Evolutionary conservation across 2,329 filamentous ascomycete genomes (phyloP).

Genomic region (Phialophora chinensis): DNA sequence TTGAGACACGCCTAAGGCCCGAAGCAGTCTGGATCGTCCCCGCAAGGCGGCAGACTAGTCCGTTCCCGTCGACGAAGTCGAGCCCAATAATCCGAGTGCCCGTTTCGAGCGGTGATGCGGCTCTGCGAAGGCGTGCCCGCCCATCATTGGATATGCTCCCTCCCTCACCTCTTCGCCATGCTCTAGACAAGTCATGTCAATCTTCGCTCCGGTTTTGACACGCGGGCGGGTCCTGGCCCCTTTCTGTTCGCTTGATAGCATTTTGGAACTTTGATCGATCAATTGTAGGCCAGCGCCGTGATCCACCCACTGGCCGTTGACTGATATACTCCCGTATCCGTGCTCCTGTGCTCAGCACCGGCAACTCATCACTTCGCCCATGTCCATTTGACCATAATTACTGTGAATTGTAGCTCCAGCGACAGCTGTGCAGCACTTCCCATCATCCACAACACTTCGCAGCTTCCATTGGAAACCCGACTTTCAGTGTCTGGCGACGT

Average conservation of each 20-base stretch:
- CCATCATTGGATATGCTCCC: not conserved
- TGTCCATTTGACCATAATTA: not conserved
- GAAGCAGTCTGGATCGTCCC: not conserved
- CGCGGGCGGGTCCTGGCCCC: conserved; percentile 11
- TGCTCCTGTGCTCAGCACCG: not conserved
- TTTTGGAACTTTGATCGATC: conserved; percentile 20
- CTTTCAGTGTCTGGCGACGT: not conserved
- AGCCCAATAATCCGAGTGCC: not conserved
- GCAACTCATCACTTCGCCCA: not conserved
- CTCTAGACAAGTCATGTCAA: not conserved
- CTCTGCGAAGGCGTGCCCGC: conserved; percentile 7
- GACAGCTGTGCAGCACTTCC: not conserved
- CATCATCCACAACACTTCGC: not conserved
- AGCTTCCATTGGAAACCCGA: not conserved
- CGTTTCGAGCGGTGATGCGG: conserved; percentile 12
- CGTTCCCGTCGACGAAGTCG: not conserved
- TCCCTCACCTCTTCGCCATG: not conserved
- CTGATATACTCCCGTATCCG: conserved; percentile 15
- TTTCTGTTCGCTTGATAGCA: conserved; percentile 19
- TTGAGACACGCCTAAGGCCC: not conserved
- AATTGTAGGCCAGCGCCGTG: not conserved
- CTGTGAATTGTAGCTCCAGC: not conserved
- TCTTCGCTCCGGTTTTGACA: not conserved
- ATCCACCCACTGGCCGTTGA: conserved; percentile 20
- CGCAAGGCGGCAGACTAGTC: not conserved